phyloP scores from a whole-genome alignment of 2,329 filamentous ascomycete genomes.

The Aspergillus amoenus region DNA sequence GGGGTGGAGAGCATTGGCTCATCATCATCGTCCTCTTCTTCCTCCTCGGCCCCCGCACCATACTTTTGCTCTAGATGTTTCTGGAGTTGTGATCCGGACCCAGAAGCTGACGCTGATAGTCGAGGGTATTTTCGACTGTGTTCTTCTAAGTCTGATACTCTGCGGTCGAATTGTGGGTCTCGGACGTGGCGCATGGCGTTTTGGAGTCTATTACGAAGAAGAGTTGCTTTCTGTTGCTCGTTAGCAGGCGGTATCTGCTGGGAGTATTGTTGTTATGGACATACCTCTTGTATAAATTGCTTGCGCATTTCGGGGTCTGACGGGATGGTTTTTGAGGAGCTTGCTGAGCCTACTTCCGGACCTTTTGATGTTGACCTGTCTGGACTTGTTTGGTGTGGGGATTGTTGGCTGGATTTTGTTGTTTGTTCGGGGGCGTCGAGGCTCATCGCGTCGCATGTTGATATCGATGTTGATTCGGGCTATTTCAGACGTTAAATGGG shows the following conservation, averaged over 20 bases:
- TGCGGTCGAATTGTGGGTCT: conserved; percentile 40
- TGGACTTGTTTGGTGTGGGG: background rate
- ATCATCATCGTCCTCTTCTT: background rate
- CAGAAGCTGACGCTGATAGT: conserved; percentile 20
- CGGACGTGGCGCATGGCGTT: conserved; percentile 41
- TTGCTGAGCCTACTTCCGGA: background rate
- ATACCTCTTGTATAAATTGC: conserved; percentile 42
- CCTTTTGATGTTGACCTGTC: conserved; percentile 2
- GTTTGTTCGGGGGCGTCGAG: conserved; percentile 13
- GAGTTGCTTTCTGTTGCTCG: conserved; percentile 38
- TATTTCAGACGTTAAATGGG: conserved; percentile 5
- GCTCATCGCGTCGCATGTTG: conserved; percentile 19
- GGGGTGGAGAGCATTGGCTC: conserved; percentile 1
- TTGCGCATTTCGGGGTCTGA: conserved; percentile 38
- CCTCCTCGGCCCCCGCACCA: background rate
- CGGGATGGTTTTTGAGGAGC: conserved; percentile 24
- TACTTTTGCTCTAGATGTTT: conserved; percentile 4
- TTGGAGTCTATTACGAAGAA: conserved; percentile 40
- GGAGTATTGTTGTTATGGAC: background rate
- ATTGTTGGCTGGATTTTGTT: conserved; percentile 14
- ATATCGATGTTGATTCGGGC: conserved; percentile 10
- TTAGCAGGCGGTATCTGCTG: conserved; percentile 14
- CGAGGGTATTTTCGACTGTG: conserved; percentile 37
- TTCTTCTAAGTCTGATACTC: conserved; percentile 42
- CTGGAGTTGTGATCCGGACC: background rate